Evolutionary conservation across 106 monocot genomes (phyloP).

Genomic region (Allium fistulosum): DNA sequence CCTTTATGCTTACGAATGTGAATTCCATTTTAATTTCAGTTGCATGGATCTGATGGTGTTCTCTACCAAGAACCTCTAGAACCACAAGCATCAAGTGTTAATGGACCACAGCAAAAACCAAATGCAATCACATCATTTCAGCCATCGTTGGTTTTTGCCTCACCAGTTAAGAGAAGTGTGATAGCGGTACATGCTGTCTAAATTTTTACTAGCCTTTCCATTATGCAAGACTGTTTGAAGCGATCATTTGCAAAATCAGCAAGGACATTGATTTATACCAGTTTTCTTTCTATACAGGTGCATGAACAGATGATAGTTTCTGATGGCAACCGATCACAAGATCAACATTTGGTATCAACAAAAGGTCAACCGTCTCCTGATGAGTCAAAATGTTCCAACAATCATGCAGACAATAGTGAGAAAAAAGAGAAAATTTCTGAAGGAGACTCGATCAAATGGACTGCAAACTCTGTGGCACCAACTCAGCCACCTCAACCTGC

Average conservation of each 20-base stretch:
- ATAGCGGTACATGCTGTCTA: conserved; percentile 24
- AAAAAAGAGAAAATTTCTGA: conserved; percentile 15
- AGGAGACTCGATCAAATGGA: conserved; percentile 1
- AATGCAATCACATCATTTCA: conserved; percentile 22
- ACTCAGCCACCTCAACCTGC: conserved; percentile 20
- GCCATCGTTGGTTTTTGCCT: conserved; percentile 18
- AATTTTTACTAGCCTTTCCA: background rate
- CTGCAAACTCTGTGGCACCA: conserved; percentile 11
- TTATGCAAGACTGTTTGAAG: background rate
- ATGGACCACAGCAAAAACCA: conserved; percentile 4
- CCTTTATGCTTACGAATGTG: too few species aligned
- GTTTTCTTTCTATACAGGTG: conserved; percentile 10
- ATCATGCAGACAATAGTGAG: conserved; percentile 18
- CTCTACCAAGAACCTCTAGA: conserved; percentile 19
- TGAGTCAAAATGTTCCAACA: conserved; percentile 16
- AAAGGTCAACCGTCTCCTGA: conserved; percentile 12
- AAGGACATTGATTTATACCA: background rate
- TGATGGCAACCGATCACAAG: conserved; percentile 13
- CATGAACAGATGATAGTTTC: conserved; percentile 16
- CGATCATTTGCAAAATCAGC: too few species aligned
- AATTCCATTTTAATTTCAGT: conserved; percentile 21
- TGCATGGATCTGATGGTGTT: conserved; percentile 29
- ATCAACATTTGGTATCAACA: conserved; percentile 13
- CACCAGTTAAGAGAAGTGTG: conserved; percentile 29
- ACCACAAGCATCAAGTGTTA: background rate